phyloP scores from a whole-genome alignment of 768 basidiomycete species.

The Xerocomellus intermedius region DNA sequence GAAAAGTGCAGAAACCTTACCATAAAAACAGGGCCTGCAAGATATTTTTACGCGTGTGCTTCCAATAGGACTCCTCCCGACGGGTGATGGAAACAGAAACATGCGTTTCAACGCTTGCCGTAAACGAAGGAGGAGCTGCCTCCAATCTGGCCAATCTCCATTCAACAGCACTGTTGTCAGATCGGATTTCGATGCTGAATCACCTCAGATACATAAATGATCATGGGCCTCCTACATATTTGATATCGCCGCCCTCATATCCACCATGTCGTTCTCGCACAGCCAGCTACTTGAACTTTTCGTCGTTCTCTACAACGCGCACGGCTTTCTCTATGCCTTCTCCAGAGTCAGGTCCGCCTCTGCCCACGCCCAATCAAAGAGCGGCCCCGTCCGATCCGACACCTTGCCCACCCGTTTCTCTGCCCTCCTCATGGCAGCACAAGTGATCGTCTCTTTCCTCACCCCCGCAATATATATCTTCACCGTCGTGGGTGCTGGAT shows the following conservation, averaged over 20 bases:
- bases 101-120: too few species aligned
- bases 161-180: too few species aligned
- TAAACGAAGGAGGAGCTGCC: too few species aligned
- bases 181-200: too few species aligned
- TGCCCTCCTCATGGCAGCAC: not conserved
- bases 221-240: not conserved
- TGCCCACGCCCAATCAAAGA: not conserved
- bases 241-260: not conserved
- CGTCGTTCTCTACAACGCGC: not conserved
- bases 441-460: not conserved
- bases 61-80: too few species aligned
- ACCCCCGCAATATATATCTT: not conserved
- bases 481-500: not conserved
- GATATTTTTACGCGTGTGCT: too few species aligned
- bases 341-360: not conserved
- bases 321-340: not conserved
- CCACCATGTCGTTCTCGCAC: constrained; percentile 7
- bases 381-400: constrained; percentile 6
- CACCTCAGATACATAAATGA: not conserved
- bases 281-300: constrained; percentile 3
- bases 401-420: not conserved
- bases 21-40: too few species aligned
- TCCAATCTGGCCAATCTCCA: too few species aligned
- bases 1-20: too few species aligned
- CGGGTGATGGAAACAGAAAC: too few species aligned